Conservation (phyloP, 805 yeast species). For the Candida coquimbonensis region DNA sequence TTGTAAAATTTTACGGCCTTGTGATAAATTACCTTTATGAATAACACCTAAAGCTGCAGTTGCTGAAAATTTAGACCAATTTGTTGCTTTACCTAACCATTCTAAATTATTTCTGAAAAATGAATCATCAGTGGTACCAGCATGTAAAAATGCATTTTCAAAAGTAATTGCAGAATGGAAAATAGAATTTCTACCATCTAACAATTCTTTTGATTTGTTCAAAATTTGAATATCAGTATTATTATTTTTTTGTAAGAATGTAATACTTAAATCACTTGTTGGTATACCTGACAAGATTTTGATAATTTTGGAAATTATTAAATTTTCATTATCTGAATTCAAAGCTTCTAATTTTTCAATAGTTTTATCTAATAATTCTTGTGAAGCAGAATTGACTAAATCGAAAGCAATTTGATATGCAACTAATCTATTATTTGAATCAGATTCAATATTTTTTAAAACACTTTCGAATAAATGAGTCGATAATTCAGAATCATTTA, state of each 20-base stretch:
- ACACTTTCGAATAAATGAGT: constrained; percentile 58
- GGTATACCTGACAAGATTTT: constrained; percentile 85
- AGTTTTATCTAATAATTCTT: constrained; percentile 66
- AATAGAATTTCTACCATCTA: constrained; percentile 89
- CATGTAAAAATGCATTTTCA: constrained; percentile 89
- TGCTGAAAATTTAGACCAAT: constrained; percentile 97
- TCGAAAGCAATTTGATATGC: constrained; percentile 96
- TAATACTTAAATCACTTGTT: constrained; percentile 85
- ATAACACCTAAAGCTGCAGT: constrained; percentile 97
- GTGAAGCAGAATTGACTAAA: constrained; percentile 84
- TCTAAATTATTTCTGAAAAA: constrained; percentile 87
- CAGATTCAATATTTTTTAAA: constrained; percentile 29
- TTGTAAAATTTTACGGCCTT: constrained; percentile 77
- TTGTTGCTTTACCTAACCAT: constrained; percentile 96
- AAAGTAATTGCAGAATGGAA: constrained; percentile 95
- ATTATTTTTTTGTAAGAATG: constrained; percentile 80
- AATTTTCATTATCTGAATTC: constrained; percentile 22
- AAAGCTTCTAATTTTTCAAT: constrained; percentile 32
- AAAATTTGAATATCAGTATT: constrained; percentile 79
- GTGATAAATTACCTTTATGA: constrained; percentile 89
- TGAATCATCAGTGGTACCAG: constrained; percentile 93
- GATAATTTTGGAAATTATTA: constrained; percentile 38
- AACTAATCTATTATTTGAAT: constrained; percentile 42
- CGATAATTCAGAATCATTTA: constrained; percentile 72
- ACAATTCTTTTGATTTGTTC: constrained; percentile 68